Base-by-base conservation (phyloP, 805 yeast species). In the Wickerhamiella sorbophila region DNA sequence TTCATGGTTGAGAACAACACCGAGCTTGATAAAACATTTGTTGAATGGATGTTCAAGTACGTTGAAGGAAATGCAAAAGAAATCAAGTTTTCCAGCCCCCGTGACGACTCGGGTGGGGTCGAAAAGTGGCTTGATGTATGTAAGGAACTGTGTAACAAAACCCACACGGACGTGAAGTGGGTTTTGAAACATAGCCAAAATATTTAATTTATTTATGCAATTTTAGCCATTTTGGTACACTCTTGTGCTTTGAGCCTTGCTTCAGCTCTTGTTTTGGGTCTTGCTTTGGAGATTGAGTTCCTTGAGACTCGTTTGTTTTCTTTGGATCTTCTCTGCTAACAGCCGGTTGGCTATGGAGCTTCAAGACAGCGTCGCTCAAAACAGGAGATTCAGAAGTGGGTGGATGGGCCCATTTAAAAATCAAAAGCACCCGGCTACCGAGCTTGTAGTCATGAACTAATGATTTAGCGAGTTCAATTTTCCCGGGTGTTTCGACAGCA, bases 401-500 rank as follows among this genome's bases (percentile, higher is more conserved):
- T 3, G 9, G 8, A 18, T 20, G 38, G 21, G 26, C 46, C 52
- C 57, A 54, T 17, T 62, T 61, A 38, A 71, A 63, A 5, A 64
- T 33, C 12, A 73, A 47, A 32, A 72, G 50, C 8, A 68, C 71
- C 44, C 75, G 69, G 12, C 68, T 49, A 1, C 72, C 71, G 44
- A 76, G 66, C 2, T 59, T 55, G 40, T 65, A 58, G 36, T 67
- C 69, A 0, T 52, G 51, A 1, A 64, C 61, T 32, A 72, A 53
- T 18, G 45, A 48, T 42, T 52, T 52, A 0, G 56, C 46, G 0
- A 56, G 46, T 1, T 76, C 46, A 1, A 51, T 43, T 9, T 52
- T 49, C 19, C 62, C 55, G 2, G 84, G 84, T 45, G 73, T 70
- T 4, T 36, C 38, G 19, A 76, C 66, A 26, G 65, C 54, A n/a